Conservation (phyloP, 768 basidiomycete species). For the Steccherinum ochraceum region DNA sequence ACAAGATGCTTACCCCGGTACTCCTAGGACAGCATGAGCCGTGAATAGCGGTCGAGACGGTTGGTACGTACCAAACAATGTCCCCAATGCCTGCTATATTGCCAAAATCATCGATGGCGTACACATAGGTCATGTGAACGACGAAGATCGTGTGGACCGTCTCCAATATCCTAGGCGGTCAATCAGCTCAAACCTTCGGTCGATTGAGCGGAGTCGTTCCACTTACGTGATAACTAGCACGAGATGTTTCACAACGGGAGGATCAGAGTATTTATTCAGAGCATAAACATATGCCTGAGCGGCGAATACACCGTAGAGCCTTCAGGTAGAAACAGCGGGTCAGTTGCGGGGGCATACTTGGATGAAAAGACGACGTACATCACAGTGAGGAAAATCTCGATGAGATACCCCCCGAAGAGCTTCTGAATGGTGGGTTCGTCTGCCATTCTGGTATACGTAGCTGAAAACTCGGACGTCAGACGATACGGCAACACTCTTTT, state of each 20-base stretch:
- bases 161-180: conserved; percentile 1
- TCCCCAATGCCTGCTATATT: background rate
- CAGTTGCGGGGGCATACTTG: background rate
- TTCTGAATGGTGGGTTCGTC: background rate
- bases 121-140: conserved; percentile 2
- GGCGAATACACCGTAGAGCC: background rate
- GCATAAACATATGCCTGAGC: background rate
- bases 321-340: background rate
- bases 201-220: too few species aligned
- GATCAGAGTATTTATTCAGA: background rate
- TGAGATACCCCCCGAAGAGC: background rate
- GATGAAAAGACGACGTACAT: background rate
- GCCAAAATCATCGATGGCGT: conserved; percentile 4
- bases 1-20: background rate
- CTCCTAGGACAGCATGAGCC: too few species aligned
- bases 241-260: background rate
- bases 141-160: conserved; percentile 1
- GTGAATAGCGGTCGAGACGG: too few species aligned
- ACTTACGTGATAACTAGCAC: background rate
- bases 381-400: background rate
- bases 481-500: too few species aligned
- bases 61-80: conserved; percentile 4
- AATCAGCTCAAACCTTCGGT: background rate
- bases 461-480: too few species aligned
- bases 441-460: too few species aligned